Evolutionary conservation across 1,284 basidiomycete genomes (phyloP), one percentile per base, ranked within the genome.

Genomic region (Cutaneotrichosporon dermatis): DNA sequence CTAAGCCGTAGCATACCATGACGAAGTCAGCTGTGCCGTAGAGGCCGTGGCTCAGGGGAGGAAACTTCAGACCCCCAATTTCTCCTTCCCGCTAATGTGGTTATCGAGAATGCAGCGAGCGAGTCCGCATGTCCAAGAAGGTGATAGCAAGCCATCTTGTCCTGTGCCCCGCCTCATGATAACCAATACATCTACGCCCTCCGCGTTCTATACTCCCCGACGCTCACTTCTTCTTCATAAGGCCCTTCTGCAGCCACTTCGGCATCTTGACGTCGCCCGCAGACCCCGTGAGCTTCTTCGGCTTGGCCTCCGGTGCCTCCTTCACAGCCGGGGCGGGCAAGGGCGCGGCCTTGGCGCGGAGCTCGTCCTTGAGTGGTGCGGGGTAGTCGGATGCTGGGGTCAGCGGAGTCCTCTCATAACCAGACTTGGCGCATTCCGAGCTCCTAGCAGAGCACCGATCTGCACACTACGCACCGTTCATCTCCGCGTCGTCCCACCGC

Each of bases 181-280:
- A 25, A 3, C 25, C 25, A 33, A 36, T 15, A 49, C 33, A 13
- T 36, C 11, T 49, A 49, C 50, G 25, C 25, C 25, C 25, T 25
- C 25, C 25, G 25, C 25, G 25, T 25, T 25, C 25, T 25, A 25
- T 25, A 25, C 25, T 25, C 25, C 25, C 25, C 2, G 25, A 25
- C 25, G 25, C 25, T 36, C 15, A 42, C 65, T 74, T 74, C 66
- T 69, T 73, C 73, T 79, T 79, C 64, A 75, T 54, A 34, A 79
- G 58, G 2, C 77, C 76, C 57, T 79, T 79, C 62, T 77, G 73
- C 13, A 65, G 62, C 57, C 64, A 62, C 49, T 51, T 57, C n/a
- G 56, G 60, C 51, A 59, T 58, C 52, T 61, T 55, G 43, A 51
- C 53, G 11, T 56, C 57, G 8, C 54, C 50, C 13, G 41, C 34